These are phyloP conservation scores for Themeda triandra DNA, from an alignment of 176 grass and related monocot species.

Conservation along the genomic window DNA sequence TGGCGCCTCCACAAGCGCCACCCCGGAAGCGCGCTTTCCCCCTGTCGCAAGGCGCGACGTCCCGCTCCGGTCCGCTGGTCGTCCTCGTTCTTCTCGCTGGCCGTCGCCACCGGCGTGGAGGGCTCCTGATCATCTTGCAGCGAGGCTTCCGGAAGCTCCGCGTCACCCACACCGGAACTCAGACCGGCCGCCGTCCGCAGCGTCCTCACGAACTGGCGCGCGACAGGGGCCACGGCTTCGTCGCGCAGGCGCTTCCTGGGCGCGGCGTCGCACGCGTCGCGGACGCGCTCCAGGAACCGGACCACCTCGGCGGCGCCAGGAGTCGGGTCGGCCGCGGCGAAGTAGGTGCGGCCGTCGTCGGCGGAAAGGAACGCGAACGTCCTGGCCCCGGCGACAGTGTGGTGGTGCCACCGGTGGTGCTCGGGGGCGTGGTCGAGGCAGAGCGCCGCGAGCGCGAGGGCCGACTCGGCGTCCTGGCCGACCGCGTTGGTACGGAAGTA, in stretches of 20 bases:
- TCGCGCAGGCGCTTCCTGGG: constrained; percentile 36
- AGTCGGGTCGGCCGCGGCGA: constrained; percentile 58
- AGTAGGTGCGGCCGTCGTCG: constrained; percentile 64
- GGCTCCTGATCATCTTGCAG: neutral
- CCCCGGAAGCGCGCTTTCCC: neutral
- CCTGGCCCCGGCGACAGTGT: constrained; percentile 47
- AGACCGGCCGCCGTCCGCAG: constrained; percentile 22
- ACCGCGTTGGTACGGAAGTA: constrained; percentile 39
- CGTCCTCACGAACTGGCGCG: constrained; percentile 33
- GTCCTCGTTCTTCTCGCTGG: constrained; percentile 20
- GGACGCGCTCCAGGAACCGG: constrained; percentile 56
- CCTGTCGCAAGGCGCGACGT: neutral
- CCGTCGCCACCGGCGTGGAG: neutral
- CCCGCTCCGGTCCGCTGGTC: neutral
- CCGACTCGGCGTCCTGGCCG: constrained; percentile 34
- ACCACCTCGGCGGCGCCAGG: constrained; percentile 42
- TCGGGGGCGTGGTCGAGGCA: constrained; percentile 61
- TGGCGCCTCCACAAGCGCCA: constrained; percentile 41
- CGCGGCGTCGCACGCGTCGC: constrained; percentile 20
- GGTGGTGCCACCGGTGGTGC: constrained; percentile 79
- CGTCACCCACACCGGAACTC: neutral
- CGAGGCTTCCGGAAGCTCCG: neutral
- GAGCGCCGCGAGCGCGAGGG: constrained; percentile 31
- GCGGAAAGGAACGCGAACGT: constrained; percentile 57
- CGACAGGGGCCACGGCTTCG: constrained; percentile 36